phyloP scores from a whole-genome alignment of 768 basidiomycete genomes.

The Termitomyces sp. region DNA sequence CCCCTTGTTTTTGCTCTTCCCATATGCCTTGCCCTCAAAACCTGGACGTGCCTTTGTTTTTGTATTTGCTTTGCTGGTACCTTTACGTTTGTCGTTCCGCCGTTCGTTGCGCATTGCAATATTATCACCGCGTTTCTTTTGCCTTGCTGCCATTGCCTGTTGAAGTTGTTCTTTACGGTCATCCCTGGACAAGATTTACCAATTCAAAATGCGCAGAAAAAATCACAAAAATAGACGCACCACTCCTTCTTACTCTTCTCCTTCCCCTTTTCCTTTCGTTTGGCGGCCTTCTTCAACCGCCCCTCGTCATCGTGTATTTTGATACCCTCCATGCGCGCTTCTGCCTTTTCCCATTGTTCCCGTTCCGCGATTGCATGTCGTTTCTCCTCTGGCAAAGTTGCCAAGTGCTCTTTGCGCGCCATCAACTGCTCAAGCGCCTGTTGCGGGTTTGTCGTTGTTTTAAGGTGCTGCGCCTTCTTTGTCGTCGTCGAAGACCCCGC shows the following conservation, averaged over 20 bases:
- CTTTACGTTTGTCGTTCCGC: slow-evolving; percentile 65
- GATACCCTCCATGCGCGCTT: slow-evolving; percentile 81
- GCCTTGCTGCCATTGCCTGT: slow-evolving; percentile 75
- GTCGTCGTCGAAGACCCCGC: slow-evolving; percentile 43
- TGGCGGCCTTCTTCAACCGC: slow-evolving; percentile 87
- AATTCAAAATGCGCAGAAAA: neutral
- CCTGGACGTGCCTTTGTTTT: slow-evolving; percentile 78
- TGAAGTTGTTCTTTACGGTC: slow-evolving; percentile 79
- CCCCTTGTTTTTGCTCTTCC: slow-evolving; percentile 44
- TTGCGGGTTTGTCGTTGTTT: slow-evolving; percentile 75
- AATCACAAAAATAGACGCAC: slow-evolving; percentile 35
- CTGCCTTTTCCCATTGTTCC: slow-evolving; percentile 89
- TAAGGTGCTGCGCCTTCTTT: slow-evolving; percentile 51
- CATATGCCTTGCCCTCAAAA: slow-evolving; percentile 83
- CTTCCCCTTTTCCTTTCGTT: slow-evolving; percentile 91
- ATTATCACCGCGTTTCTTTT: slow-evolving; percentile 91
- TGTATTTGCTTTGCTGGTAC: slow-evolving; percentile 39
- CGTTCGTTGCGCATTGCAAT: slow-evolving; percentile 84
- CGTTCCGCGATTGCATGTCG: slow-evolving; percentile 76
- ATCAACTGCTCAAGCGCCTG: slow-evolving; percentile 83
- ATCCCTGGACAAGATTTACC: slow-evolving; percentile 48
- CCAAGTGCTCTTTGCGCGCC: slow-evolving; percentile 74
- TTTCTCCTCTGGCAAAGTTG: slow-evolving; percentile 77
- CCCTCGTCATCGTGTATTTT: slow-evolving; percentile 88
- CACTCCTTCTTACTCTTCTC: slow-evolving; percentile 79